phyloP scores from a whole-genome alignment of 495 filamentous ascomycete species.

The Neurospora sp. region DNA sequence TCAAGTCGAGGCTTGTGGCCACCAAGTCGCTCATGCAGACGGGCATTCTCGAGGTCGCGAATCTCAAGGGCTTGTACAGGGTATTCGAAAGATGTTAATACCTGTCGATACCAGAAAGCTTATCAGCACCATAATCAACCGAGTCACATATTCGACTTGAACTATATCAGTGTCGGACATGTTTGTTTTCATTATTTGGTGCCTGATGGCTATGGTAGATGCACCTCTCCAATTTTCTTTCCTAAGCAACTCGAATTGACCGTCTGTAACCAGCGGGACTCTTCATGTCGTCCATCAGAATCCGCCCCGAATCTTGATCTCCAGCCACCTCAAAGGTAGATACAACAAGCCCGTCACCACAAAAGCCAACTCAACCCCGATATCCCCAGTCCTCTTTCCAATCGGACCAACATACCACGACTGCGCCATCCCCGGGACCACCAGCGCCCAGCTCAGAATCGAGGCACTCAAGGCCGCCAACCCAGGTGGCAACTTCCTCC shows the following conservation, averaged over 20 bases:
- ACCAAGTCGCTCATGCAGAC: constrained; percentile 63
- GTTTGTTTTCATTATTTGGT: not conserved
- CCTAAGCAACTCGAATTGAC: not conserved
- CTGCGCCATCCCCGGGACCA: constrained; percentile 42
- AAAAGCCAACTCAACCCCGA: constrained; percentile 45
- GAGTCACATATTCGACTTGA: not conserved
- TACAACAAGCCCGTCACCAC: constrained; percentile 37
- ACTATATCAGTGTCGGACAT: not conserved
- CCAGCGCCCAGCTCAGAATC: constrained; percentile 28
- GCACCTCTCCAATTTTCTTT: not conserved
- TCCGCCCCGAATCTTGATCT: constrained; percentile 22
- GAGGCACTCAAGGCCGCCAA: constrained; percentile 30
- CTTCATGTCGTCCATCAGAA: constrained; percentile 5
- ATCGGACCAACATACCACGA: constrained; percentile 44
- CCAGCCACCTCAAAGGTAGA: constrained; percentile 28
- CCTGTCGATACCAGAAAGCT: not conserved
- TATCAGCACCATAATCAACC: not conserved
- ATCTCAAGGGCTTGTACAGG: constrained; percentile 87
- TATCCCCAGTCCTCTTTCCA: constrained; percentile 40
- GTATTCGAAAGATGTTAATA: constrained; percentile 92
- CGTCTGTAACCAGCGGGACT: not conserved
- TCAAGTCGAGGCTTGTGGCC: constrained; percentile 74
- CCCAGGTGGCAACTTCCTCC: constrained; percentile 34
- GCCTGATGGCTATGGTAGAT: not conserved
- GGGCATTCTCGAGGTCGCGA: constrained; percentile 79